Evolutionary conservation across 805 yeast genomes (phyloP).

Genomic region (Helenozyma rhizophorensis): DNA sequence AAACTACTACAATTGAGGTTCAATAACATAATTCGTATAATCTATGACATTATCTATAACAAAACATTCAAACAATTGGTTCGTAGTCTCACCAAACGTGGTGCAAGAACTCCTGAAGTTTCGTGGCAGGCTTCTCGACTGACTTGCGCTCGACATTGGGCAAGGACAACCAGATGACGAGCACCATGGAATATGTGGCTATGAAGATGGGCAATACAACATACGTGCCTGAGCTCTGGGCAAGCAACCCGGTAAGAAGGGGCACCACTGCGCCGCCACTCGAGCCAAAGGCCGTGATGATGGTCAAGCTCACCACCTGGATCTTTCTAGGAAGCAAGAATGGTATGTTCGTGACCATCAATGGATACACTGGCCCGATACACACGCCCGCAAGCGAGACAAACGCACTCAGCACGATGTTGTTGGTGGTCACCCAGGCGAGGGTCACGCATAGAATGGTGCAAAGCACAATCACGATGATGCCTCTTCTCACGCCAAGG

Average conservation of each 20-base stretch:
- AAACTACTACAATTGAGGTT: no score
- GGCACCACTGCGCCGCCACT: conserved; percentile 23
- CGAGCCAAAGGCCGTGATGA: conserved; percentile 22
- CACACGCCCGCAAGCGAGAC: conserved; percentile 16
- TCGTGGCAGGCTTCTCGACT: conserved; percentile 2
- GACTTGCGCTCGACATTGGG: conserved; percentile 13
- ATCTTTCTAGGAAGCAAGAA: conserved; percentile 21
- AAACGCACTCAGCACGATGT: conserved; percentile 14
- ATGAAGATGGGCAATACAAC: conserved; percentile 22
- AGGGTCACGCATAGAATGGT: conserved; percentile 13
- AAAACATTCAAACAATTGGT: no score
- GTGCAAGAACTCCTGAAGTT: conserved; percentile 1
- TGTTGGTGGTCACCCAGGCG: conserved; percentile 15
- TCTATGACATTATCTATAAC: no score
- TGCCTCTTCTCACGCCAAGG: conserved; percentile 15
- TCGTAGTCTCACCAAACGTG: conserved; percentile 5
- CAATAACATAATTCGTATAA: no score
- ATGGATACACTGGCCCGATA: conserved; percentile 21
- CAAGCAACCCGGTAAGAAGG: conserved; percentile 19
- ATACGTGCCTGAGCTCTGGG: conserved; percentile 19
- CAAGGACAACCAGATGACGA: conserved; percentile 15
- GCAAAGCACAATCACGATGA: conserved; percentile 8
- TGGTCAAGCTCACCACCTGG: conserved; percentile 21
- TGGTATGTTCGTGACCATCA: conserved; percentile 18
- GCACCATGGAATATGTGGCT: conserved; percentile 13